A percentile compares a stretch with the other conserved stretches of the same genome.
Conservation (phyloP, 495 filamentous ascomycete genomes). For the Aspergillus carlsbadensis region DNA sequence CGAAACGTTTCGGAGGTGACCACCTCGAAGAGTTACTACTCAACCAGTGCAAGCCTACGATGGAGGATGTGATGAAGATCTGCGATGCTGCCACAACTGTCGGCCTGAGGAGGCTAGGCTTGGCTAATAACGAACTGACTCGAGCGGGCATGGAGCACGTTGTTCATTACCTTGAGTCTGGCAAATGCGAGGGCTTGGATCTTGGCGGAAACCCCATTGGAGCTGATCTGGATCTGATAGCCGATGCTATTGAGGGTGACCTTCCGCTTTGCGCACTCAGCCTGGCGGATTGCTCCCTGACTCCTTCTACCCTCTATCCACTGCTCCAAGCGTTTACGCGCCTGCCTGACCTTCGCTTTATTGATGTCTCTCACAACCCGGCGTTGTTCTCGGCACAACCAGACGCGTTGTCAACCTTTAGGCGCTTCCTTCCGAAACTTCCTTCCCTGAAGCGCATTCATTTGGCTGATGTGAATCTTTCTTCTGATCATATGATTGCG, state of each 20-base stretch:
- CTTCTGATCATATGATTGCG: conserved; percentile 82
- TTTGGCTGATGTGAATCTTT: conserved; percentile 81
- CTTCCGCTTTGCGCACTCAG: conserved; percentile 77
- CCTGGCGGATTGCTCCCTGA: conserved; percentile 83
- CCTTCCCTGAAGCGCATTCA: conserved; percentile 81
- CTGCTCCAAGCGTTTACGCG: conserved; percentile 72
- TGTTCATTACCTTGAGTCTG: conserved; percentile 67
- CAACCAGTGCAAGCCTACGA: conserved; percentile 69
- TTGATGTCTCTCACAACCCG: conserved; percentile 89
- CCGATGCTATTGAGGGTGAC: conserved; percentile 58
- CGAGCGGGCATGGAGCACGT: conserved; percentile 73
- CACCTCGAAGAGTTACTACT: conserved; percentile 83
- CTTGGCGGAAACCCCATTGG: conserved; percentile 86
- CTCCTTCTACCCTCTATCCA: conserved; percentile 64
- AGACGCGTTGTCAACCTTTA: conserved; percentile 71
- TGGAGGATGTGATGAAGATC: conserved; percentile 67
- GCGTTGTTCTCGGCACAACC: conserved; percentile 72
- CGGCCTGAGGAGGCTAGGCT: conserved; percentile 71
- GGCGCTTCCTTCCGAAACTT: conserved; percentile 83
- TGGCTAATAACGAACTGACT: conserved; percentile 78
- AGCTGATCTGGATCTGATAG: conserved; percentile 67
- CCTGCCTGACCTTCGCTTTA: conserved; percentile 76
- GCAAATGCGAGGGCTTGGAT: conserved; percentile 84
- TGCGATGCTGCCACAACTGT: conserved; percentile 74
- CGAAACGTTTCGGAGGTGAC: conserved; percentile 69